Conservation (phyloP, 148 eudicot species). For the Chenopodium berlandieri region DNA sequence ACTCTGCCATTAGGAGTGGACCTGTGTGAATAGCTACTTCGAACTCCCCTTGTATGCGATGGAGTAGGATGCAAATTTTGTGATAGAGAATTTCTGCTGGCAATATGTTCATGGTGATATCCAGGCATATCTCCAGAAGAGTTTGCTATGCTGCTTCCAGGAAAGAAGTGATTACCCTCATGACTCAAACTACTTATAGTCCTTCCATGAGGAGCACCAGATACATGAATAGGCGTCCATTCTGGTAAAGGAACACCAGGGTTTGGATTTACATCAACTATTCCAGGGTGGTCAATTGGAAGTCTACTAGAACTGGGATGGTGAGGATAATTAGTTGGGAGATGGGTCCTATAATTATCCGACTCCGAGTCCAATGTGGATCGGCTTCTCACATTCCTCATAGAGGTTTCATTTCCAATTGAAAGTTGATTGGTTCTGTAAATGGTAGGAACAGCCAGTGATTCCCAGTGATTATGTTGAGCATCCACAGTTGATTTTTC, state of each 20-base stretch:
- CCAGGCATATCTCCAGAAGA: slow-evolving; percentile 42
- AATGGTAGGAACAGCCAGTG: slow-evolving; percentile 33
- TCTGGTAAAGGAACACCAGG: slow-evolving; percentile 50
- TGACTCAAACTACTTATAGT: slow-evolving; percentile 31
- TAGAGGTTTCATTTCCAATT: slow-evolving; percentile 49
- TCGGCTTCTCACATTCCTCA: slow-evolving; percentile 79
- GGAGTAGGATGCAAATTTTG: slow-evolving; percentile 38
- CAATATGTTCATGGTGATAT: slow-evolving; percentile 36
- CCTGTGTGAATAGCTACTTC: slow-evolving; percentile 48
- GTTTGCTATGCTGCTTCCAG: slow-evolving; percentile 36
- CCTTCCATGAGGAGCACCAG: slow-evolving; percentile 55
- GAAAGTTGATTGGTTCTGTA: slow-evolving; percentile 46
- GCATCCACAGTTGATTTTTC: slow-evolving; percentile 52
- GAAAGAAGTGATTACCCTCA: slow-evolving; percentile 40
- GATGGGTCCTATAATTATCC: slow-evolving; percentile 41
- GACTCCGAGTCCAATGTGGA: slow-evolving; percentile 52
- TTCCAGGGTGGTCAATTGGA: slow-evolving; percentile 42
- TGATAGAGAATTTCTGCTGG: slow-evolving; percentile 41
- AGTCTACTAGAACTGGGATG: slow-evolving; percentile 36
- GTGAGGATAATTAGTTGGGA: slow-evolving; percentile 39
- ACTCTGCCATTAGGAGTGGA: slow-evolving; percentile 40
- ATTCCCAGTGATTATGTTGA: slow-evolving; percentile 55
- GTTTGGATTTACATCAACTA: slow-evolving; percentile 44
- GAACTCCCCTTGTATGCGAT: slow-evolving; percentile 48
- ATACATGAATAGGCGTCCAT: slow-evolving; percentile 46